These are phyloP conservation scores for Lasiosphaeria miniovina DNA, from an alignment of 495 filamentous ascomycete species.

Conservation along the genomic window DNA sequence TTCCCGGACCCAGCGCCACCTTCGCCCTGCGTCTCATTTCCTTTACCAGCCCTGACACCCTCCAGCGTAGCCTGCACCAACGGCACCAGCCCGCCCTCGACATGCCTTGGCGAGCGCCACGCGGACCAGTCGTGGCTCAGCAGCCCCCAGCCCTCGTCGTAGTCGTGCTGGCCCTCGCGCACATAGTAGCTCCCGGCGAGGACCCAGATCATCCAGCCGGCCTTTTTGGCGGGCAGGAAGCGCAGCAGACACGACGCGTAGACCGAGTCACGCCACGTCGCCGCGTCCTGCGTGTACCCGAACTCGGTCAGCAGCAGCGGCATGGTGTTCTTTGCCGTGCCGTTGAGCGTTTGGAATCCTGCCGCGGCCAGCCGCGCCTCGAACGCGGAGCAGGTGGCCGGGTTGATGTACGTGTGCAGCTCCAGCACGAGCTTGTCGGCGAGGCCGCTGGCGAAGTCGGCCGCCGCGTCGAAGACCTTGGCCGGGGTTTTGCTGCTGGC, in stretches of 20 bases:
- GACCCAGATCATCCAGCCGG: constrained; percentile 63
- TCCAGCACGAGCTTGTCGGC: constrained; percentile 58
- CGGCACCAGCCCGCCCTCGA: constrained; percentile 39
- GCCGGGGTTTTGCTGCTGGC: constrained; percentile 38
- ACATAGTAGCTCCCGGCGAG: constrained; percentile 61
- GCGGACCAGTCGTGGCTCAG: constrained; percentile 46
- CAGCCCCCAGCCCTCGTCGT: constrained; percentile 56
- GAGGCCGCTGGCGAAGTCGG: constrained; percentile 42
- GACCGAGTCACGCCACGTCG: constrained; percentile 37
- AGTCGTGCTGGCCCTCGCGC: constrained; percentile 50
- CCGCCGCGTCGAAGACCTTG: background rate
- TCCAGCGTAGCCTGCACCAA: constrained; percentile 41
- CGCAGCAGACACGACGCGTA: constrained; percentile 54
- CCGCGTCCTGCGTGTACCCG: constrained; percentile 48
- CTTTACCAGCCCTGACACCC: no score
- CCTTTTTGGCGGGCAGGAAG: constrained; percentile 49
- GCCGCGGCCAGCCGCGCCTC: constrained; percentile 44
- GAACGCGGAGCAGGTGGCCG: constrained; percentile 46
- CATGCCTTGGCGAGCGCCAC: constrained; percentile 44
- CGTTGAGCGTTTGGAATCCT: constrained; percentile 50
- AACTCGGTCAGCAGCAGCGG: constrained; percentile 58
- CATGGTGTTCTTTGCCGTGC: constrained; percentile 39
- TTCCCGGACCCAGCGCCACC: no score
- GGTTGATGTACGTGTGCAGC: constrained; percentile 57
- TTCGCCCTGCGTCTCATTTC: no score